Conservation (phyloP, 352 stramenopile genomes). For the Globisporangium spinosum region DNA sequence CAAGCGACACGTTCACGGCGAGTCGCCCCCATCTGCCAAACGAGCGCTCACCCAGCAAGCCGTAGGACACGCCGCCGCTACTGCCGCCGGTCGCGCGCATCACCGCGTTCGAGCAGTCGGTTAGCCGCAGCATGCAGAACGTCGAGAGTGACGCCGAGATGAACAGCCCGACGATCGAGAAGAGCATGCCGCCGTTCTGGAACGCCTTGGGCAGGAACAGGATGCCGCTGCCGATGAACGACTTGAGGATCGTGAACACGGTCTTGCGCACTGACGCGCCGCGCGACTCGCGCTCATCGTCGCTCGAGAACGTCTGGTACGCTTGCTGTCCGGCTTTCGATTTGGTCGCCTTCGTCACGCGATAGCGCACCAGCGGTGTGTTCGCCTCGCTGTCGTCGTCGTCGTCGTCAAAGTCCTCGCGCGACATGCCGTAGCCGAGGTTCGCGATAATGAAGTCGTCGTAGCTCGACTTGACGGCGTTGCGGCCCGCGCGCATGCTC, state of each 20-base stretch:
- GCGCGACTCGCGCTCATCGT: constrained; percentile 19
- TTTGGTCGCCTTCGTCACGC: constrained; percentile 12
- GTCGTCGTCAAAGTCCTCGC: constrained; percentile 31
- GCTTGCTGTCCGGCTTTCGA: constrained; percentile 22
- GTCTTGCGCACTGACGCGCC: constrained; percentile 48
- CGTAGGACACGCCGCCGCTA: constrained; percentile 48
- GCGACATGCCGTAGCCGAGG: constrained; percentile 35
- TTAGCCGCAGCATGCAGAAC: constrained; percentile 62
- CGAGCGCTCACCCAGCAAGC: constrained; percentile 47
- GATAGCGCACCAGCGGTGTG: constrained; percentile 31
- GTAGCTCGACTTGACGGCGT: constrained; percentile 45
- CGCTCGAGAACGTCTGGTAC: constrained; percentile 12
- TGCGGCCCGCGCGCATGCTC: constrained; percentile 13
- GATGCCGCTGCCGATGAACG: constrained; percentile 67
- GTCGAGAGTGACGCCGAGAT: constrained; percentile 45
- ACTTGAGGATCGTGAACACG: constrained; percentile 70
- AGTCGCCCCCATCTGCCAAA: constrained; percentile 46
- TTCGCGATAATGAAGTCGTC: constrained; percentile 53
- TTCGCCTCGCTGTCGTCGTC: constrained; percentile 31
- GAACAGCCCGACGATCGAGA: constrained; percentile 47
- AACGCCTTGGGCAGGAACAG: constrained; percentile 68
- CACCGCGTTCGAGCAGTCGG: constrained; percentile 45
- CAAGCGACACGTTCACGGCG: constrained; percentile 63
- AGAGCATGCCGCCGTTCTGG: constrained; percentile 64
- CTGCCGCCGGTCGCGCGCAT: constrained; percentile 20